Base-by-base conservation (phyloP, 805 yeast species). In the Candida sphagnicola region DNA sequence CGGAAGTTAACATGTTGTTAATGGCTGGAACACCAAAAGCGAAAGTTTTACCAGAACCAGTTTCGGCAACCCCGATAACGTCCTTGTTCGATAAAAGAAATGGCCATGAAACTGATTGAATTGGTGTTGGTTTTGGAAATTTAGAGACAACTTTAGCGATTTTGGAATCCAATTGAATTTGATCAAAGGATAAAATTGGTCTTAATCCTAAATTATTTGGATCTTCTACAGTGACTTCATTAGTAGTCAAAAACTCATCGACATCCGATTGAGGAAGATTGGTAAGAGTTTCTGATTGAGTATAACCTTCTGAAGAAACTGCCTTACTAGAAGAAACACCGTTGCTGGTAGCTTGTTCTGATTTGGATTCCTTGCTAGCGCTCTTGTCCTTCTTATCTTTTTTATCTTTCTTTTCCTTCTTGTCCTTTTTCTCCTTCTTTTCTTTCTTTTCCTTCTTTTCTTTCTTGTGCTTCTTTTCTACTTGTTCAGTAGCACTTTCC, bases 1-100 rank as follows among this genome's bases (percentile, higher is more conserved):
- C 61, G 56, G 59, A 59, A 34, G 67, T 55, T 29, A 80, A 53
- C 41, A 91, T 67, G 45, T 80, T 80, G 54, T 87, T 74, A 38
- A 91, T 75, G n/a, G 97, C 96, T 34, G 99, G 99, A 23, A 93
- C 93, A 59, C 96, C 96, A 59, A 91, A 93, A 0, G 96, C 98
- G 65, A 91, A 83, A 0, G 99, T 91, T 63, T 91, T 91, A 56
- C 99, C 99, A 1, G 96, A 87, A 28, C 99, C 99, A 3, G 99
- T 91, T 66, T 91, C 97, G 11, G 99, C 99, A 47, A 91, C 96
- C 61, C 98, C 99, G 48, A 91, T 78, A 18, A 90, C 95, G 58
- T 91, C 99, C 42, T 82, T 75, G 13, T 85, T 84, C 15, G 77
- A 65, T 36, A 89, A 65, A 38, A 91, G 65, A 56, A 78, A 88